Evolutionary conservation across 495 filamentous ascomycete species (phyloP), one percentile per base, ranked within the genome.

Genomic region (Penicillium herquei): DNA sequence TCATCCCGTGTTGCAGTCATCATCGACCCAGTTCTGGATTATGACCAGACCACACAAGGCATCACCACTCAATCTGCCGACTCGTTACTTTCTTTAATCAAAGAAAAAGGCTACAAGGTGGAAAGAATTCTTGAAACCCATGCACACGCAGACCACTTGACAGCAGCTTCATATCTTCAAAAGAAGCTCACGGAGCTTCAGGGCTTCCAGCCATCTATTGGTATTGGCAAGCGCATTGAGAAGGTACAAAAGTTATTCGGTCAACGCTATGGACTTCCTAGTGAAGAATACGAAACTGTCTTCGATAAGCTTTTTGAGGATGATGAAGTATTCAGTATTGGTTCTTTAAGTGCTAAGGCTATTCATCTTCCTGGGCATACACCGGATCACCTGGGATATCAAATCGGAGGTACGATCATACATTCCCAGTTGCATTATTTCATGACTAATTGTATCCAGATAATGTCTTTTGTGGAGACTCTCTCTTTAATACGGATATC

Each of bases 121-220:
- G 62, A 59, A 2, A 57, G 52, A 6, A 77, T 87, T 32, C 72
- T 87, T 16, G 84, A 87, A 61, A 85, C 84, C 0, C 83, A 86
- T 59, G 76, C 73, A 11, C 84, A 87, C 59, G 84, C 84, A 41
- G 83, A 86, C 68, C 83, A 86, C 59, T 63, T 85, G n/a, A 85
- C 81, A 1, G 77, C 83, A 0, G 65, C 82, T 0, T 67, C 64
- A 6, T 87, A 85, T 54, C 69, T 87, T 1, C 82, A 83, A 58
- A 54, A 49, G 2, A 58, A 63, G 13, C 73, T 87, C 5, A 53
- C 47, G 0, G 47, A 64, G 7, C 37, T 18, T 0, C 64, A 70
- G 42, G 60, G 56, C 10, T 52, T 34, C 3, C 69, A 57, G 11
- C 61, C 65, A 8, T 59, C 78, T 6, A 72, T 85, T 11, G 69